phyloP scores from a whole-genome alignment of 2,329 filamentous ascomycete genomes.

The Epicoccum nigrum region DNA sequence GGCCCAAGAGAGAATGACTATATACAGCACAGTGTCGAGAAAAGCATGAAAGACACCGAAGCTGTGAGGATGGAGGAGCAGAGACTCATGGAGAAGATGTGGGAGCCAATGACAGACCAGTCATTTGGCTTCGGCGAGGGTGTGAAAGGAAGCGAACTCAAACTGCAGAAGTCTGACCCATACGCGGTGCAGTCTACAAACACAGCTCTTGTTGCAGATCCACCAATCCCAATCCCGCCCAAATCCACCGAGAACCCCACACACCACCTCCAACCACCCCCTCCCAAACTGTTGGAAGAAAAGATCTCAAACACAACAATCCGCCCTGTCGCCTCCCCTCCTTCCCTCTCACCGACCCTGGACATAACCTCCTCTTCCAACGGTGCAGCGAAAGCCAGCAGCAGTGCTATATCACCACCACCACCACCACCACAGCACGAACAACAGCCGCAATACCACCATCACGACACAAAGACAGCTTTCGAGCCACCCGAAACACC shows the following conservation, averaged over 20 bases:
- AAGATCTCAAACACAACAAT: slow-evolving; percentile 42
- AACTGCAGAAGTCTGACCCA: slow-evolving; percentile 16
- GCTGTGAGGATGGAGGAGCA: slow-evolving; percentile 22
- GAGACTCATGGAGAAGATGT: slow-evolving; percentile 31
- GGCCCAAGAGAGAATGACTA: slow-evolving; percentile 32
- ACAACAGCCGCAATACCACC: slow-evolving; percentile 7
- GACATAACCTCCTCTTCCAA: not conserved
- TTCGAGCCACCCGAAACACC: slow-evolving; percentile 14
- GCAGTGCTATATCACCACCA: too few species aligned
- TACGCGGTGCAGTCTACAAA: not conserved
- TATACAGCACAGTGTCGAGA: slow-evolving; percentile 35
- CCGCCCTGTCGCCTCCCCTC: slow-evolving; percentile 33
- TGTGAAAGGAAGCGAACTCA: slow-evolving; percentile 16
- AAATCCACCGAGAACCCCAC: not conserved
- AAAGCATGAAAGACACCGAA: slow-evolving; percentile 26
- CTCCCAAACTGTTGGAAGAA: slow-evolving; percentile 37
- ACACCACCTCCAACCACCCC: not conserved
- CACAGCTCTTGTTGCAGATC: not conserved
- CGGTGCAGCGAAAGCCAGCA: not conserved
- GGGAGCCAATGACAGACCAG: slow-evolving; percentile 32
- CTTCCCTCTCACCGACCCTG: slow-evolving; percentile 10
- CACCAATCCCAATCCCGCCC: not conserved
- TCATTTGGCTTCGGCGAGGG: slow-evolving; percentile 26
- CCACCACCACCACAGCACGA: too few species aligned
- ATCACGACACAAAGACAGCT: slow-evolving; percentile 12